Base-by-base conservation (phyloP, 805 yeast species). In the Scheffersomyces spartinae region DNA sequence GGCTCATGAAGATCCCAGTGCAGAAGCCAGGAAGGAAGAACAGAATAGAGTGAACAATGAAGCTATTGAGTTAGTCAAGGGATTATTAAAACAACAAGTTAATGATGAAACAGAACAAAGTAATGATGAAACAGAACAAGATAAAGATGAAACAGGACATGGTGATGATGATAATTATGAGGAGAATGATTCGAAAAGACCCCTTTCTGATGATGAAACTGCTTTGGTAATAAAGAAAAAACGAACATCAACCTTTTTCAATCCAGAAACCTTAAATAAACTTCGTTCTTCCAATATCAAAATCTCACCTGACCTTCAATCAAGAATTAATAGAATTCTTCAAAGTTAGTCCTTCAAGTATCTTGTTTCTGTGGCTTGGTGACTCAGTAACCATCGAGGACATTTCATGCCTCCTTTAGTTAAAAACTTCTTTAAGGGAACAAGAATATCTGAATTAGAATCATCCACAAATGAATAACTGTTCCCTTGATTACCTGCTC, bases 1-100 rank as follows among this genome's bases (percentile, higher is more conserved):
- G 97, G 94, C 96, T 0, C 72, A 71, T 32, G 88, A 80, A 21
- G 94, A 84, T 47, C 93, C 94, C 2, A 78, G 77, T 41, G 91
- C 91, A 0, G 51, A 49, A 4, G 75, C 82, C 3, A 67, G 60
- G 33, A 55, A 45, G 27, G 55, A 71, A 35, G 69, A 60, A 20
- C 60, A 68, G 37, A 52, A 67, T 23, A 53, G 62, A 15, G 30
- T 62, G 23, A 78, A 75, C 30, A 67, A 68, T 29, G 42, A 49
- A 18, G 74, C 82, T 0, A 47, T 71, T 25, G 65, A 68, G 13
- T 63, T 74, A 0, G 78, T 79, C 0, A 55, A 47, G 33, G 47
- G 46, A 12, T 44, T 70, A 18, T 45, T 72, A 7, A 21, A 21
- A 11, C 8, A n/a, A 19, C 21, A 9, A 19, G 21, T 19, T 9